A percentile compares a stretch with the other conserved stretches of the same genome.
Conservation (phyloP, 1,284 basidiomycete species). For the Neolentinus lepideus region DNA sequence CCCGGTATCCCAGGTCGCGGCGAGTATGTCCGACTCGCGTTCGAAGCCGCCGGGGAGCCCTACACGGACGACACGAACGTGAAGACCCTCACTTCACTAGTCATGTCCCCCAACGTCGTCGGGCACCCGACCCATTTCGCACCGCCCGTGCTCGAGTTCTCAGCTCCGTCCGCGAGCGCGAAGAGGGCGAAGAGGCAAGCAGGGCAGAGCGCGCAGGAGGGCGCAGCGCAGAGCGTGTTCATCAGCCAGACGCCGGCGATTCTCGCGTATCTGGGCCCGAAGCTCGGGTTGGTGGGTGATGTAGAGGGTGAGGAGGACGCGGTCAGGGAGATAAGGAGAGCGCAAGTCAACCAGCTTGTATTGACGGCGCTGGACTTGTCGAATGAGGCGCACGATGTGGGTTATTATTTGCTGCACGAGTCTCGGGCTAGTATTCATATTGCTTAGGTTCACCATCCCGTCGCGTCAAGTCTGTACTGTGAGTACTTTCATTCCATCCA, state of each 20-base stretch:
- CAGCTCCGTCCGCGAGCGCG: conserved; percentile 10
- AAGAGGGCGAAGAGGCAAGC: conserved; percentile 1
- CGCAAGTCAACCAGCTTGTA: conserved; percentile 31
- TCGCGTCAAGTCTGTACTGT: conserved; percentile 26
- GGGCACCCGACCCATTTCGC: conserved; percentile 27
- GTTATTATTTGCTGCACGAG: conserved; percentile 6
- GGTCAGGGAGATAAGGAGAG: conserved; percentile 18
- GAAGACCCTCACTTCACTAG: conserved; percentile 10
- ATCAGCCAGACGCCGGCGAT: conserved; percentile 35
- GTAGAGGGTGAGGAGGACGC: conserved; percentile 14
- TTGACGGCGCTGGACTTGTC: conserved; percentile 34
- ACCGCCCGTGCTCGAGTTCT: conserved; percentile 28
- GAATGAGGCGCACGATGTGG: conserved; percentile 25
- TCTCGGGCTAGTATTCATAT: conserved; percentile 2
- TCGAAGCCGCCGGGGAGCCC: conserved; percentile 30
- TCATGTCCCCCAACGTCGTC: conserved; percentile 12
- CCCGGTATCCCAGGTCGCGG: conserved; percentile 36
- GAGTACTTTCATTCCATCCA: neutral
- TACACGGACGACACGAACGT: conserved; percentile 26
- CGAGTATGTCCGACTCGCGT: conserved; percentile 37
- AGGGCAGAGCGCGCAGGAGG: neutral
- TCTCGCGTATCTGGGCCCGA: conserved; percentile 33
- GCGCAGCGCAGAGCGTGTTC: conserved; percentile 16
- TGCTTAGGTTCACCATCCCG: conserved; percentile 28
- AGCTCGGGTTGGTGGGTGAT: conserved; percentile 27